These are phyloP conservation scores for Metarhizium brunneum DNA, from an alignment of 2,329 filamentous ascomycete genomes.

Conservation along the genomic window DNA sequence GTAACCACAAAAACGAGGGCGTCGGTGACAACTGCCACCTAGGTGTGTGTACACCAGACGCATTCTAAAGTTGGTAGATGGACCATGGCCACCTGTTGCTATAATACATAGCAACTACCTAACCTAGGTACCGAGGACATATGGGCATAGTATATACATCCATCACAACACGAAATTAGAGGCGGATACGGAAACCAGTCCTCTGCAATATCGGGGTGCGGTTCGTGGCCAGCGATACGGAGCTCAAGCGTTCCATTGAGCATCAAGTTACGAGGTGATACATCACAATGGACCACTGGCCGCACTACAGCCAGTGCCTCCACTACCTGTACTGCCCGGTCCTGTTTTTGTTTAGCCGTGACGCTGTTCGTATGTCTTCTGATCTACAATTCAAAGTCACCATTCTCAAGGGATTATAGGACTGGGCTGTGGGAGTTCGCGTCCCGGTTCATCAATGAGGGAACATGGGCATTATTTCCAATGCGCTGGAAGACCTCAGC, in stretches of 20 bases:
- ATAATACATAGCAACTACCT: too few relatives aligned
- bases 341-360: background rate
- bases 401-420: background rate
- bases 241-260: constrained; percentile 24
- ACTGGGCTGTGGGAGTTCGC: background rate
- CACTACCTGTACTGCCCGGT: constrained; percentile 23
- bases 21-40: too few relatives aligned
- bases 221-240: constrained; percentile 18
- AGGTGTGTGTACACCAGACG: too few relatives aligned
- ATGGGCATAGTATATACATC: too few relatives aligned
- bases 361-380: background rate
- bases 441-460: constrained; percentile 1
- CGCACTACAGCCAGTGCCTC: constrained; percentile 23
- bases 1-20: too few relatives aligned
- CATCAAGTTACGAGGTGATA: constrained; percentile 29
- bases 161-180: too few relatives aligned
- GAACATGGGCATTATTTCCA: background rate
- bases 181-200: too few relatives aligned
- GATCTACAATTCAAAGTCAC: background rate
- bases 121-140: too few relatives aligned
- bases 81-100: too few relatives aligned
- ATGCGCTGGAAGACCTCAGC: constrained; percentile 1
- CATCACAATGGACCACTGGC: constrained; percentile 28
- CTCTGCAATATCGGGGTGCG: too few relatives aligned
- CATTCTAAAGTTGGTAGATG: too few relatives aligned